phyloP scores from a whole-genome alignment of 2,329 filamentous ascomycete genomes.

The Chrysoporthe deuterocubensis region DNA sequence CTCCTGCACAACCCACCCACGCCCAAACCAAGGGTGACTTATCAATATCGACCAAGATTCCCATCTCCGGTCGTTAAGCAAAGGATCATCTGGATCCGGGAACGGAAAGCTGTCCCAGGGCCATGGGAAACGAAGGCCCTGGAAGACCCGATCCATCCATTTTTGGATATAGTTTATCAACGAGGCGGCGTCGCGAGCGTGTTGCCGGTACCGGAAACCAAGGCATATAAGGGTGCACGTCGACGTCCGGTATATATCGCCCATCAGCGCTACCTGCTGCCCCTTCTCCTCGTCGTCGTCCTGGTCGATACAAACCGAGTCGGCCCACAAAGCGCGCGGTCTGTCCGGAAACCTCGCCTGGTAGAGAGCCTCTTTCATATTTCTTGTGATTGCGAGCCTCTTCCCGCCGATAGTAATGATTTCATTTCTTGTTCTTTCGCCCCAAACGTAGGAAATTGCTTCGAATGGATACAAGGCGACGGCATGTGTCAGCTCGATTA shows the following conservation, averaged over 20 bases:
- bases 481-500: not conserved
- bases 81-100: not conserved
- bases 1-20: conserved; percentile 23
- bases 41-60: not conserved
- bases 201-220: not conserved
- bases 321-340: conserved; percentile 3
- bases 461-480: not conserved
- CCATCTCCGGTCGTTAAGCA: not conserved
- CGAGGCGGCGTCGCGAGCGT: not conserved
- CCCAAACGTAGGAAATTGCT: not conserved
- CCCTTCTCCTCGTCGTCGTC: not conserved
- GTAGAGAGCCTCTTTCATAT: not conserved
- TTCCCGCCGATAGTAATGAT: not conserved
- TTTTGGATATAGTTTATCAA: not conserved
- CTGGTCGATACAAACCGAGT: conserved; percentile 10
- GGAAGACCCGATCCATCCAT: not conserved
- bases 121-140: not conserved
- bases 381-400: not conserved
- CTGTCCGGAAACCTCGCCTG: not conserved
- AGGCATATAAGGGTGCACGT: not conserved
- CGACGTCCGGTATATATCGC: not conserved
- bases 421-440: not conserved
- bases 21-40: not conserved
- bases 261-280: conserved; percentile 6
- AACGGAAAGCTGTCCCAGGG: conserved; percentile 14